Evolutionary conservation across 108 stramenopile genomes (phyloP).

Genomic region (Skeletonema marinoi): DNA sequence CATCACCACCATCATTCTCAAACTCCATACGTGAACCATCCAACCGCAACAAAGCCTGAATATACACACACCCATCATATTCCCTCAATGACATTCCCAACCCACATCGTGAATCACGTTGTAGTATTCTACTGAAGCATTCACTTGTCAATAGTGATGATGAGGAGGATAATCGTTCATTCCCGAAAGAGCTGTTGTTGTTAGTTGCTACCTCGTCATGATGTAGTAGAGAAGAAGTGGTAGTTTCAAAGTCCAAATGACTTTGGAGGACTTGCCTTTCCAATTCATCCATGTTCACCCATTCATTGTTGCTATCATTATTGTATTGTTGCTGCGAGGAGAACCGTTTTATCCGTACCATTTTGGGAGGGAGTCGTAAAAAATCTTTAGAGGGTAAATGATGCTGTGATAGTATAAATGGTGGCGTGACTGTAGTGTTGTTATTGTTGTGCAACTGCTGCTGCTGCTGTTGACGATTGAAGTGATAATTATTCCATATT

Average conservation of each 20-base stretch:
- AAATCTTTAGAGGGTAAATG: constrained; percentile 12
- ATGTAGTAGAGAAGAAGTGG: background rate
- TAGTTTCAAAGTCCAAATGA: constrained; percentile 19
- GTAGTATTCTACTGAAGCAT: constrained; percentile 31
- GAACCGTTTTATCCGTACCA: constrained; percentile 10
- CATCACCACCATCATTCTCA: background rate
- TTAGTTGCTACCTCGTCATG: background rate
- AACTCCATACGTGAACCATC: constrained; percentile 40
- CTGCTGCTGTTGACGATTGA: background rate
- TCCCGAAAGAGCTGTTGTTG: background rate
- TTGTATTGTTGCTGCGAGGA: background rate
- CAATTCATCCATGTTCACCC: constrained; percentile 26
- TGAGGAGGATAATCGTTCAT: background rate
- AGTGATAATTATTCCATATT: background rate
- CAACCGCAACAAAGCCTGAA: constrained; percentile 46
- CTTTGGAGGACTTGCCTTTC: constrained; percentile 18
- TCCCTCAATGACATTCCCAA: constrained; percentile 75
- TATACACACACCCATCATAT: constrained; percentile 46
- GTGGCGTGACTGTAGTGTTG: background rate
- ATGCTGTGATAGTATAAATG: background rate
- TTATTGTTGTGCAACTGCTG: background rate
- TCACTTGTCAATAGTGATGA: constrained; percentile 9
- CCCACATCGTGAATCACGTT: constrained; percentile 54
- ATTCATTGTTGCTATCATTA: background rate
- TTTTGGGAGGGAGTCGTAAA: constrained; percentile 27